Base-by-base conservation (phyloP, 176 grass and related monocot species). In the Alloteropsis semialata region DNA sequence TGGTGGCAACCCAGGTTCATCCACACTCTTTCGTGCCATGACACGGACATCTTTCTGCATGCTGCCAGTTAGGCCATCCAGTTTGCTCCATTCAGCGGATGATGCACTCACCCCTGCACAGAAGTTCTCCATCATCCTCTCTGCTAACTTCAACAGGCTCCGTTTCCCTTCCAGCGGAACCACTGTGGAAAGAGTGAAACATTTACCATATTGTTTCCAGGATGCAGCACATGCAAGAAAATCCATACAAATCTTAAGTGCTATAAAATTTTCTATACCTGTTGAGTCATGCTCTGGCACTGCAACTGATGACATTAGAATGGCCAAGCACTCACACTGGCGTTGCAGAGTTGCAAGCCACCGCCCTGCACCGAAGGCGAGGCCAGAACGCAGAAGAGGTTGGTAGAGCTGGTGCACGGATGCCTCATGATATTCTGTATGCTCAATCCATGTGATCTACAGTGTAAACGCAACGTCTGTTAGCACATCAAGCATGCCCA, bases 371-470 rank as follows among this genome's bases (percentile, higher is more conserved):
- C 96, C 96, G 72, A 99, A 80, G 57, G 87, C 93, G 4, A 93
- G 48, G 51, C 96, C 93, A 27, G 93, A 99, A 21, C 69, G 77
- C 22, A 96, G 85, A 70, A 95, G 84, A 74, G 82, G 76, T 54
- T 60, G 75, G 80, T 93, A 99, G 56, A 99, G 93, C 80, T 76
- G 87, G 85, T 93, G 96, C 22, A 96, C 83, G 0, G 89, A 80
- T 50, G 89, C 80, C 74, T 93, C 96, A 65, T 90, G 83, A 71
- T 96, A 99, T 90, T 96, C 96, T 32, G 89, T 75, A 85, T 99
- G 96, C 53, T 99, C 96, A 65, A 99, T 85, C 96, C 96, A 99
- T 74, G 89, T 99, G 80, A 96, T 91, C 96, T 99, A 69, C 82
- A 91, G 46, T 68, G 57, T 36, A 62, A 3, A 85, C 56, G 55